Base-by-base conservation (phyloP, 495 filamentous ascomycete genomes). In the Bombardia bombarda region DNA sequence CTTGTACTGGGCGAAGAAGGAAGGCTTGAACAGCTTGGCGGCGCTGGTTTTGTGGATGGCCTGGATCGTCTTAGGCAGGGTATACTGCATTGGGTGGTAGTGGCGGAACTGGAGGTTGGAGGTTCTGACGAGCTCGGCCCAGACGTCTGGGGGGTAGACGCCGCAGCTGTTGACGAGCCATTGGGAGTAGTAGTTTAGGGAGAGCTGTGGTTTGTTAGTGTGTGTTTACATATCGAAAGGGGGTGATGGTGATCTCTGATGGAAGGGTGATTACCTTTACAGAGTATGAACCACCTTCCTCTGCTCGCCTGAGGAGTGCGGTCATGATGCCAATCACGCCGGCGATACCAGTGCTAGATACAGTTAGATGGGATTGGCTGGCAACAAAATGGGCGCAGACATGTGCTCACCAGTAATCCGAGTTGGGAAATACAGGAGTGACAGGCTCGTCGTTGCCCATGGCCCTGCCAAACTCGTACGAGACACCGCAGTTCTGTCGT, bases 381-480 rank as follows among this genome's bases (percentile, higher is more conserved):
- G 3, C 2, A 8, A 28, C 26, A 28, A 7, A 3, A 10, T 20
- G 7, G n/a, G n/a, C n/a, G n/a, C n/a, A n/a, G n/a, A n/a, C n/a
- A n/a, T n/a, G n/a, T n/a, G 20, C 33, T 3, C 6, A 36, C 33
- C 61, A 76, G 51, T 81, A 82, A 61, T 83, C 80, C 38, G 75
- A 79, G 57, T 80, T 82, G 7, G 78, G 80, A 53, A 82, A 76
- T 1, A 78, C 76, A 21, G 78, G 79, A 3, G 81, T 73, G 18
- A 82, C 68, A 4, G 79, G 77, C 45, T 72, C 70, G 6, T 69
- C 58, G 6, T 60, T 57, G 23, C 74, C 74, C 75, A 81, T 79
- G 56, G 74, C 74, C 37, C 74, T 47, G 4, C 76, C 77, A 49
- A 79, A 79, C 1, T 70, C 61, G 74, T 77, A 81, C 5, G 72